Percentiles rank a stretch among this genome's conserved stretches.
These are phyloP conservation scores for Mycena floridula DNA, from an alignment of 768 basidiomycete genomes.

Conservation along the genomic window DNA sequence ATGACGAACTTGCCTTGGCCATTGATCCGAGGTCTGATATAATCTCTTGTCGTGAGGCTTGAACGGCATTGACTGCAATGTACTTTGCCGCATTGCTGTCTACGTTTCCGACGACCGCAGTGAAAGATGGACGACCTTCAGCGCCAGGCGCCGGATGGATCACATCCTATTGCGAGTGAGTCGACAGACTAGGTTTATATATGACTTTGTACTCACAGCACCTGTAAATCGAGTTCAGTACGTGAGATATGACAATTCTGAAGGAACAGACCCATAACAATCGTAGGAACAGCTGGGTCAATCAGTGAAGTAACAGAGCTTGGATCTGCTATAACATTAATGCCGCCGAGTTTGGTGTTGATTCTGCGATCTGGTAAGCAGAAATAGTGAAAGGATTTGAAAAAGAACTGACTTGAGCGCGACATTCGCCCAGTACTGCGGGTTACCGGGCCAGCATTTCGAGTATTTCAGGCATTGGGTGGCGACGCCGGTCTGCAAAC, in stretches of 20 bases:
- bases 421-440: conserved; percentile 79
- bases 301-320: conserved; percentile 56
- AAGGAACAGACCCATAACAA: conserved; percentile 21
- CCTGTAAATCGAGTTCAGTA: conserved; percentile 28
- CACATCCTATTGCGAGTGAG: too few relatives aligned
- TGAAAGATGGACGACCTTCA: conserved; percentile 42
- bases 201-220: too few relatives aligned
- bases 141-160: conserved; percentile 58
- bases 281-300: conserved; percentile 56
- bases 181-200: too few relatives aligned
- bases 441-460: conserved; percentile 61
- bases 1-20: conserved; percentile 23
- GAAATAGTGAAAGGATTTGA: background rate
- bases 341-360: conserved; percentile 83
- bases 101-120: conserved; percentile 52
- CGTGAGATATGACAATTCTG: background rate
- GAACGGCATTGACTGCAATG: conserved; percentile 31
- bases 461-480: conserved; percentile 70
- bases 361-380: conserved; percentile 36
- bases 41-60: conserved; percentile 39
- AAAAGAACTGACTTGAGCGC: conserved; percentile 57
- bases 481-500: conserved; percentile 56
- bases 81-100: conserved; percentile 43
- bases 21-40: conserved; percentile 37
- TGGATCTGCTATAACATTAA: conserved; percentile 73